Percentiles rank a stretch among this genome's conserved stretches.
phyloP scores from a whole-genome alignment of 208 protist genomes.

The Leishmania martiniquensis region DNA sequence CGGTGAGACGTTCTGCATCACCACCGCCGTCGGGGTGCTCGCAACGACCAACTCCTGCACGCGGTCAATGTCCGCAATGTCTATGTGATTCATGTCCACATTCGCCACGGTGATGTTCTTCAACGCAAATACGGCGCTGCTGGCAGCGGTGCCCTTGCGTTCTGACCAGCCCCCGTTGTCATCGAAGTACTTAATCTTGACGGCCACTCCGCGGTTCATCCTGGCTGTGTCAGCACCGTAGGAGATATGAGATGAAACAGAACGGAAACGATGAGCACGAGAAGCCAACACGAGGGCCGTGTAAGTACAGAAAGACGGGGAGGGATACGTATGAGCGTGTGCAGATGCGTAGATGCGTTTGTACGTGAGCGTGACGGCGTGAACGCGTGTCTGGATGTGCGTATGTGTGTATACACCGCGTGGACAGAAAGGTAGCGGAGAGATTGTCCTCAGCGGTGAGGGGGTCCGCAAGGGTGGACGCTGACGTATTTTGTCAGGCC shows the following conservation, averaged over 20 bases:
- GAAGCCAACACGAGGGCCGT: too few relatives aligned
- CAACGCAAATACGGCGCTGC: constrained; percentile 20
- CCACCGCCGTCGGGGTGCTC: constrained; percentile 59
- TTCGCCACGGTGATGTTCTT: constrained; percentile 68
- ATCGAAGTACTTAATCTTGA: constrained; percentile 79
- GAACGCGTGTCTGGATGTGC: too few relatives aligned
- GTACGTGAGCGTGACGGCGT: too few relatives aligned
- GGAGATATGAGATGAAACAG: background rate
- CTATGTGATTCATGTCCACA: constrained; percentile 56
- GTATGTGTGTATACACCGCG: background rate
- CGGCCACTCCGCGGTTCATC: constrained; percentile 27
- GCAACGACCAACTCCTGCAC: constrained; percentile 55
- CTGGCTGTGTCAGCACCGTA: background rate
- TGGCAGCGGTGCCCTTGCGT: constrained; percentile 30
- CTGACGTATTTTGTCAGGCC: background rate
- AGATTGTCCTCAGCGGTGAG: background rate
- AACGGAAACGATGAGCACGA: background rate
- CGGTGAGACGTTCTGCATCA: constrained; percentile 65
- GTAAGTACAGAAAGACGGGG: too few relatives aligned
- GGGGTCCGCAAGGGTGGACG: background rate
- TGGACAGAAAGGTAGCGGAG: background rate
- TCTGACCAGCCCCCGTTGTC: constrained; percentile 72
- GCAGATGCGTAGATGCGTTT: background rate
- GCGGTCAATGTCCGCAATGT: constrained; percentile 51
- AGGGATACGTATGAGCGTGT: too few relatives aligned